phyloP scores from a whole-genome alignment of 768 basidiomycete genomes.

The Neoboletus subvelutipes region DNA sequence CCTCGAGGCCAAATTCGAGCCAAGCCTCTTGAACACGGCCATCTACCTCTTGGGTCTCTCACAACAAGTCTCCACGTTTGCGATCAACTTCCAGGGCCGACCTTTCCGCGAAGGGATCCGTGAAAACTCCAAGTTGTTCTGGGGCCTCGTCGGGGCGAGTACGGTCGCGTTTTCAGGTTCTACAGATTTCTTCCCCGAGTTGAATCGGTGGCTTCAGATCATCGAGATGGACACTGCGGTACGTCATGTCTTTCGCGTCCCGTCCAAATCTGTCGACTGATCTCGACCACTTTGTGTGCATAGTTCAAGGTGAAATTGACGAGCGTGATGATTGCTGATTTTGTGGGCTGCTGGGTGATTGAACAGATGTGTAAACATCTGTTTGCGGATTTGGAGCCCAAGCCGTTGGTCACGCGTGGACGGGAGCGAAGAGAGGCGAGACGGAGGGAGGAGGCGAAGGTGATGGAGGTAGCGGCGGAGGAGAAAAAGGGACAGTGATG shows the following conservation, averaged over 20 bases:
- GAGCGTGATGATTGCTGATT: constrained; percentile 81
- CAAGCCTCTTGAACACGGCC: constrained; percentile 91
- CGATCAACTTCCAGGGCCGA: constrained; percentile 98
- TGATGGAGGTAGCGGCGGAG: constrained; percentile 15
- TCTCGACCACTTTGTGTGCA: too few species aligned
- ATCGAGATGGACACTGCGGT: constrained; percentile 84
- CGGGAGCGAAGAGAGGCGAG: constrained; percentile 74
- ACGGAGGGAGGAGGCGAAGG: constrained; percentile 42
- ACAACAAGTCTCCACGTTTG: constrained; percentile 98
- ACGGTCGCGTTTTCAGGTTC: constrained; percentile 92
- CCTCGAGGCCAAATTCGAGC: constrained; percentile 95
- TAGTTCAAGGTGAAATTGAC: constrained; percentile 87
- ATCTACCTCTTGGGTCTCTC: constrained; percentile 94
- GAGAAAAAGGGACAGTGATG: constrained; percentile 40
- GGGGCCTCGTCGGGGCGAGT: constrained; percentile 86
- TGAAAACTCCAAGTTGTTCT: constrained; percentile 92
- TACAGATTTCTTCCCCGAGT: constrained; percentile 91
- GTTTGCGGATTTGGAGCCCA: constrained; percentile 88
- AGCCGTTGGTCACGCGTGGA: constrained; percentile 79
- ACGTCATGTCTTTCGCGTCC: constrained; percentile 32
- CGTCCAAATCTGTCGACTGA: too few species aligned
- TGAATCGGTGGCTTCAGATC: constrained; percentile 96
- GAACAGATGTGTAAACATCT: constrained; percentile 81
- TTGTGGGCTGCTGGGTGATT: constrained; percentile 81
- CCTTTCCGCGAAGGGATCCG: constrained; percentile 98